Evolutionary conservation across 352 stramenopile genomes (phyloP).

Genomic region (Phytophthora quininea): DNA sequence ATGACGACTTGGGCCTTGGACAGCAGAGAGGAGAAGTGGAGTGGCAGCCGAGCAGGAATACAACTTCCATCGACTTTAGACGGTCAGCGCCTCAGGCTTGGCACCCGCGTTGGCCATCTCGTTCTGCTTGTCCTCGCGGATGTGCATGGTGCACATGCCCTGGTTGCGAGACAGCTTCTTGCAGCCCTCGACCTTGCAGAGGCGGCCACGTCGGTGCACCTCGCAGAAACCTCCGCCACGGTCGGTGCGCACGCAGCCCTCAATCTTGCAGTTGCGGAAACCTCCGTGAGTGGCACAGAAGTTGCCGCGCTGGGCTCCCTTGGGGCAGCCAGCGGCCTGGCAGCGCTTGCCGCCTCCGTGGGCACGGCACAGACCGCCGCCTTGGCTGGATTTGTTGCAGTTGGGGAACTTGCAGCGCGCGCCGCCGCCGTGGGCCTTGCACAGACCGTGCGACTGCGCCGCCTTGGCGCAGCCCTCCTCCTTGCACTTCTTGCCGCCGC

Average conservation of each 20-base stretch:
- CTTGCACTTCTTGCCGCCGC: slow-evolving; percentile 89
- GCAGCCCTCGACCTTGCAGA: slow-evolving; percentile 86
- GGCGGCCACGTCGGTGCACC: slow-evolving; percentile 78
- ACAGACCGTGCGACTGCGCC: slow-evolving; percentile 84
- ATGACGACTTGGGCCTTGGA: slow-evolving; percentile 1
- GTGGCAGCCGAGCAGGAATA: slow-evolving; percentile 11
- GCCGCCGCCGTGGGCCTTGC: slow-evolving; percentile 84
- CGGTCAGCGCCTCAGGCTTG: slow-evolving; percentile 19
- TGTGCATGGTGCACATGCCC: slow-evolving; percentile 91
- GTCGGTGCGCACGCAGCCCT: slow-evolving; percentile 82
- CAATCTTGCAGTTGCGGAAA: slow-evolving; percentile 89
- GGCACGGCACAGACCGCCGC: slow-evolving; percentile 73
- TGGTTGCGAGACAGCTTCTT: slow-evolving; percentile 90
- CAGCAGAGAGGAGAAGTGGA: slow-evolving; percentile 24
- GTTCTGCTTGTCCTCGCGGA: slow-evolving; percentile 84
- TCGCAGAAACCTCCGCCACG: slow-evolving; percentile 86
- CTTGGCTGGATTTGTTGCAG: slow-evolving; percentile 87
- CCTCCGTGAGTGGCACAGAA: slow-evolving; percentile 86
- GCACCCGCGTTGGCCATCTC: not conserved
- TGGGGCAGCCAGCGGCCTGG: slow-evolving; percentile 72
- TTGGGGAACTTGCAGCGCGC: slow-evolving; percentile 83
- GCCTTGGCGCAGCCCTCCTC: slow-evolving; percentile 83
- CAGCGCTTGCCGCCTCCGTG: slow-evolving; percentile 86
- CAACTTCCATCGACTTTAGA: slow-evolving; percentile 9
- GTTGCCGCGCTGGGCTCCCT: slow-evolving; percentile 84